Percentiles rank a stretch among this genome's conserved stretches.
Conservation (phyloP, 495 filamentous ascomycete genomes). For the Aspergillus sclerotiicarbonarius region DNA sequence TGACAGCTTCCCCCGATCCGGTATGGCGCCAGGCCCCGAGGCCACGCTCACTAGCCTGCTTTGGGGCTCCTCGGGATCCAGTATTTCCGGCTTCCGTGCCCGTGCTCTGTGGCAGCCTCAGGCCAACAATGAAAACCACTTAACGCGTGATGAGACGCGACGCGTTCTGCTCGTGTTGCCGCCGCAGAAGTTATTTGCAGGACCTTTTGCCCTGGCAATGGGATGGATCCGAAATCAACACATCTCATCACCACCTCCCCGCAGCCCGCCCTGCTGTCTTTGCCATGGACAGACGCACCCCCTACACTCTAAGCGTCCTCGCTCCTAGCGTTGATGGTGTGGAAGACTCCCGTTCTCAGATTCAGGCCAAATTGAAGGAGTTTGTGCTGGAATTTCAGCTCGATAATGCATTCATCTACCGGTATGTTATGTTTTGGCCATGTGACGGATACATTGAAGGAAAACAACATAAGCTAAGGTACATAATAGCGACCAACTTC, state of each 20-base stretch:
- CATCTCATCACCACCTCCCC: constrained; percentile 20
- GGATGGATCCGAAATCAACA: constrained; percentile 14
- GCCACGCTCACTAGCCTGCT: constrained; percentile 6
- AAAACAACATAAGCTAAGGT: constrained; percentile 9
- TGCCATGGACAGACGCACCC: constrained; percentile 83
- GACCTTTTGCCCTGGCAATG: constrained; percentile 18
- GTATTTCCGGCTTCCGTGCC: constrained; percentile 11
- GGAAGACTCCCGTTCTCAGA: constrained; percentile 57
- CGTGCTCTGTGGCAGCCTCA: constrained; percentile 15
- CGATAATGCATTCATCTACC: constrained; percentile 95
- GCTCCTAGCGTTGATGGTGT: constrained; percentile 60
- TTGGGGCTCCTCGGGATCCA: not conserved
- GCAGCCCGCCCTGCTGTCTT: constrained; percentile 25
- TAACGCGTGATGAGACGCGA: constrained; percentile 42
- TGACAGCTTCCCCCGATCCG: constrained; percentile 36
- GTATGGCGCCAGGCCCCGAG: constrained; percentile 26
- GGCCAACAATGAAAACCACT: constrained; percentile 41
- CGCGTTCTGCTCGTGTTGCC: constrained; percentile 34
- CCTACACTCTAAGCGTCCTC: constrained; percentile 79
- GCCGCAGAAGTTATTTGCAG: constrained; percentile 29
- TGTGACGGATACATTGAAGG: constrained; percentile 13
- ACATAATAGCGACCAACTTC: constrained; percentile 78
- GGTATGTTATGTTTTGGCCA: constrained; percentile 51
- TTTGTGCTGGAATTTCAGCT: constrained; percentile 95
- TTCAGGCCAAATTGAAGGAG: constrained; percentile 57